Percentiles rank a stretch among this genome's conserved stretches.
Conservation (phyloP, 495 filamentous ascomycete genomes). For the Penicillium soppii region DNA sequence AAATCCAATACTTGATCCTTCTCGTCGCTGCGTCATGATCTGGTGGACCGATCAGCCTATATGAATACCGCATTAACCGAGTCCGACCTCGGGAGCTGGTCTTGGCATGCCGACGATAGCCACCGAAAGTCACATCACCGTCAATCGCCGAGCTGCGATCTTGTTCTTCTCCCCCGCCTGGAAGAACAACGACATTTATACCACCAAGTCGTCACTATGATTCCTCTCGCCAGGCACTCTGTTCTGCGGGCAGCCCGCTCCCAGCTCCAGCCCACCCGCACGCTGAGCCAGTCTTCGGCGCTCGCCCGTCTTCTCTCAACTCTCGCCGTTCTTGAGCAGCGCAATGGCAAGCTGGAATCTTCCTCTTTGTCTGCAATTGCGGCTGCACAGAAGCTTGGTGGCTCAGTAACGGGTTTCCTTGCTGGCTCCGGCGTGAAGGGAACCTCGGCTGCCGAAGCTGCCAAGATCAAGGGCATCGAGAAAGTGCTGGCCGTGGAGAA, state of each 20-base stretch:
- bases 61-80: constrained; percentile 39
- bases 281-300: constrained; percentile 38
- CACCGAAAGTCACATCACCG: constrained; percentile 28
- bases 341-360: constrained; percentile 79
- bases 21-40: constrained; percentile 9
- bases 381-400: constrained; percentile 84
- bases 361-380: constrained; percentile 84
- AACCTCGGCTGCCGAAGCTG: constrained; percentile 77
- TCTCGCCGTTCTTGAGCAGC: constrained; percentile 89
- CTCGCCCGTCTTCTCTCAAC: constrained; percentile 78
- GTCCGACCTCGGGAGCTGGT: constrained; percentile 40
- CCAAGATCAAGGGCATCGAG: constrained; percentile 84
- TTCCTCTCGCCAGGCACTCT: constrained; percentile 43
- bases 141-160: constrained; percentile 28
- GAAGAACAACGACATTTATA: constrained; percentile 10
- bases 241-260: constrained; percentile 51
- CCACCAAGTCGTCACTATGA: constrained; percentile 30
- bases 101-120: constrained; percentile 34
- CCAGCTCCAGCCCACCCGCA: constrained; percentile 31
- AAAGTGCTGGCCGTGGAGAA: constrained; percentile 90
- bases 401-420: constrained; percentile 79
- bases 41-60: constrained; percentile 13
- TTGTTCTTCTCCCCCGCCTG: constrained; percentile 14
- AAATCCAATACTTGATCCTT: no score
- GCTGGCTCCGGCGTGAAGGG: constrained; percentile 77